Conservation (phyloP, 2,329 filamentous ascomycete species). For the Penicillium crustosum region DNA sequence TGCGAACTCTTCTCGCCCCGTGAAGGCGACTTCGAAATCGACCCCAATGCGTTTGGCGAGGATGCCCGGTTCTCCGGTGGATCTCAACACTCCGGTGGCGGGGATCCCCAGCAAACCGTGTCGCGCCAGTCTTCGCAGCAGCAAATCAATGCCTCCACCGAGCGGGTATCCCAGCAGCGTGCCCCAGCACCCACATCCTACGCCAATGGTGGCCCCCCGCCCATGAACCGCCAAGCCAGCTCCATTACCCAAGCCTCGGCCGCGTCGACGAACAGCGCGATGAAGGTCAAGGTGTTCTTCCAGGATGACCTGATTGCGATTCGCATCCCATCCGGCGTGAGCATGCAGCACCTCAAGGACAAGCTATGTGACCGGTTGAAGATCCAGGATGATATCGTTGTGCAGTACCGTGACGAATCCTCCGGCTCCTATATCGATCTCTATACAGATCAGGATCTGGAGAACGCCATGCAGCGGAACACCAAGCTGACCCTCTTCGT, state of each 20-base stretch:
- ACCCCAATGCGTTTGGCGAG: constrained; percentile 63
- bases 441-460: constrained; percentile 76
- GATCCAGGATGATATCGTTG: constrained; percentile 70
- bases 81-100: constrained; percentile 66
- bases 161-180: constrained; percentile 44
- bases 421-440: constrained; percentile 73
- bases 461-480: constrained; percentile 76
- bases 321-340: constrained; percentile 78
- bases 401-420: constrained; percentile 84
- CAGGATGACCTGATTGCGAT: constrained; percentile 90
- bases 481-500: constrained; percentile 82
- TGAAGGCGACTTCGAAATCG: constrained; percentile 90
- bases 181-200: constrained; percentile 35
- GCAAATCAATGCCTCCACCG: constrained; percentile 56
- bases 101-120: constrained; percentile 59
- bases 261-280: constrained; percentile 50
- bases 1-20: constrained; percentile 88
- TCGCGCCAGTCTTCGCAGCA: constrained; percentile 66
- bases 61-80: constrained; percentile 73
- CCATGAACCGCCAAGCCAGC: constrained; percentile 52
- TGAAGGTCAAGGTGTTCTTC: constrained; percentile 96
- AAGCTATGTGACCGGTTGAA: constrained; percentile 84
- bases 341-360: constrained; percentile 73
- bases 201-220: constrained; percentile 41
- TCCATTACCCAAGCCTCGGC: constrained; percentile 52